Evolutionary conservation across 2,329 filamentous ascomycete species (phyloP).

Genomic region (Dryadomyces quercivorus): DNA sequence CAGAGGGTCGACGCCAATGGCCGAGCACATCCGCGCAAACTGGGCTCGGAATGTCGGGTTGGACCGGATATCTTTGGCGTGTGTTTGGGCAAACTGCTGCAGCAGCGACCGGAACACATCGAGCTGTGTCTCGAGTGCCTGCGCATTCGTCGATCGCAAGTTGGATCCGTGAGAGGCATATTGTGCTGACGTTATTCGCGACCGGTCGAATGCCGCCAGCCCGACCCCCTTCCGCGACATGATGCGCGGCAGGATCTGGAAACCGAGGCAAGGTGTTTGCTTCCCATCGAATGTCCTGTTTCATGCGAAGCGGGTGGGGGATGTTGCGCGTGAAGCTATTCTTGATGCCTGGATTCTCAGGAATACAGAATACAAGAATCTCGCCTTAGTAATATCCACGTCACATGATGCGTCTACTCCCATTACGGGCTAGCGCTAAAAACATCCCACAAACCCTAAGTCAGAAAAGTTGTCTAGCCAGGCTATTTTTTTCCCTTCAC

Average conservation of each 20-base stretch:
- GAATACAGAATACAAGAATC: too few species aligned
- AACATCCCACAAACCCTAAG: conserved; percentile 13
- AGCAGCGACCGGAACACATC: conserved; percentile 91
- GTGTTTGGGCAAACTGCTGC: conserved; percentile 88
- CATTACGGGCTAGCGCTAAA: conserved; percentile 6
- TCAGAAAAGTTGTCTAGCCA: conserved; percentile 3
- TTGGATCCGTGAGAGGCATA: conserved; percentile 82
- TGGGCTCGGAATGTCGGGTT: conserved; percentile 92
- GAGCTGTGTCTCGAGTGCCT: conserved; percentile 82
- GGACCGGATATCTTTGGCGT: conserved; percentile 90
- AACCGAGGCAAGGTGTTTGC: background rate
- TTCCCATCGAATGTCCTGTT: too few species aligned
- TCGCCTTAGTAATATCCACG: background rate
- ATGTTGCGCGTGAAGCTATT: too few species aligned
- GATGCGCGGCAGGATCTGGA: background rate
- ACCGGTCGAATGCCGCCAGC: conserved; percentile 79
- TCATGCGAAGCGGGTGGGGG: too few species aligned
- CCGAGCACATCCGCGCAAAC: conserved; percentile 96
- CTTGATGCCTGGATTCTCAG: background rate
- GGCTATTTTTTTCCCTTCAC: conserved; percentile 2
- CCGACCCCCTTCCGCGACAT: conserved; percentile 78
- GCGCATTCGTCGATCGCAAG: conserved; percentile 73
- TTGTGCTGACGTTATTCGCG: conserved; percentile 71
- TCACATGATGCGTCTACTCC: background rate
- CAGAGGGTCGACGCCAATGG: conserved; percentile 90